These are phyloP conservation scores for Blastocystis sp. DNA, from an alignment of 352 stramenopile species.

Conservation along the genomic window DNA sequence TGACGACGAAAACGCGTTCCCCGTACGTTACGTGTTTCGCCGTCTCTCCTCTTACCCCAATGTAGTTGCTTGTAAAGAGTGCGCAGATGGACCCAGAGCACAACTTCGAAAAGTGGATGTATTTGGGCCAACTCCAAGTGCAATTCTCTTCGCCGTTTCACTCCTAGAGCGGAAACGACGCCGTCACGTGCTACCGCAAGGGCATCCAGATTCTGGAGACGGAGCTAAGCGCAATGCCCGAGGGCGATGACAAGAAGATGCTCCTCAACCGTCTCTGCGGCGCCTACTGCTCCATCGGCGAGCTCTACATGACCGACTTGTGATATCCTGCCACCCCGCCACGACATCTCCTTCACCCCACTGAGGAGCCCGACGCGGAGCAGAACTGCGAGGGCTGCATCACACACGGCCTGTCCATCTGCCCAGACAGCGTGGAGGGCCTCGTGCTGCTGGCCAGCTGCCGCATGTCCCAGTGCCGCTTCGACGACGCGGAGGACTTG, in stretches of 20 bases:
- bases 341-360: not conserved
- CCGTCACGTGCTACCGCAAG: constrained; percentile 57
- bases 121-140: constrained; percentile 40
- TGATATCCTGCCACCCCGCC: constrained; percentile 31
- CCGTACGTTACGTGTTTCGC: not conserved
- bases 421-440: constrained; percentile 35
- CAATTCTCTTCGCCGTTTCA: not conserved
- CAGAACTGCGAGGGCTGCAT: constrained; percentile 52
- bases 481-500: constrained; percentile 37
- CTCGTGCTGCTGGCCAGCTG: constrained; percentile 58
- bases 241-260: constrained; percentile 50
- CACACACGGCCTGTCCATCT: constrained; percentile 15
- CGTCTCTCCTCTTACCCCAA: not conserved
- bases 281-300: constrained; percentile 51
- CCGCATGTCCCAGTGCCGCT: constrained; percentile 60
- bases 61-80: constrained; percentile 67
- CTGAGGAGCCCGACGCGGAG: constrained; percentile 33
- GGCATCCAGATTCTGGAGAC: constrained; percentile 37
- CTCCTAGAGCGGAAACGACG: constrained; percentile 45
- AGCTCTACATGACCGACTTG: constrained; percentile 65
- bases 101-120: constrained; percentile 65
- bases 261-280: constrained; percentile 54
- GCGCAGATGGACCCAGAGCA: constrained; percentile 33
- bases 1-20: constrained; percentile 45
- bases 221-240: constrained; percentile 11